Evolutionary conservation across 495 filamentous ascomycete species (phyloP), one percentile per base, ranked within the genome.

Genomic region (Cenococcum geophilum): DNA sequence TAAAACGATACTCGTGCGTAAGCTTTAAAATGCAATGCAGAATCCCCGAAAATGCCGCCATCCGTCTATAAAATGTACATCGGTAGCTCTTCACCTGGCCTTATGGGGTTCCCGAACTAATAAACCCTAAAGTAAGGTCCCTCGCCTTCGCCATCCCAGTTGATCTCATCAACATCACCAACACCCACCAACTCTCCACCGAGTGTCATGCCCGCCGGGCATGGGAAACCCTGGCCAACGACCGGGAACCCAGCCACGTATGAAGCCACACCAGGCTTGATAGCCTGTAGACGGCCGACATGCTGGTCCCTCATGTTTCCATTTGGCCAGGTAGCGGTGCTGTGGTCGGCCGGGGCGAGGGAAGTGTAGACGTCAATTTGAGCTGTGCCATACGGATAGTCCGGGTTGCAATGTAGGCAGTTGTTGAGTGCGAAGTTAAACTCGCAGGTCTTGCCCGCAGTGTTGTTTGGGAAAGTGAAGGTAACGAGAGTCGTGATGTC

Each of bases 161-260:
- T 14, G 32, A 58, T 49, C 16, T 49, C 40, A 20, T 49, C 18
- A 12, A n/a, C 12, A 23, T 58, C 56, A 45, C 56, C 56, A 18
- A 40, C 56, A 34, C 56, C 56, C 18, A 58, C 56, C 40, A 58
- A 23, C 56, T 58, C 56, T 12, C 45, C 37, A 3, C 56, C 56
- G 20, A 23, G 22, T 20, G 25, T 34, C 20, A 18, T 42, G 43
- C 40, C 37, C 16, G 56, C 45, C 25, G 56, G 56, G 22, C 37
- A 58, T n/a, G 36, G 36, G 32, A 58, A 58, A 14, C 3, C 21
- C 12, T 21, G 53, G n/a, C 53, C 53, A 6, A 37, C 32, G 8
- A n/a, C 11, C 9, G 25, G 22, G 43, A 47, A 36, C 6, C 56
- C 56, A 21, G 43, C 18, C 0, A 58, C 45, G 23, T 21, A 23